Percentiles rank a stretch among this genome's conserved stretches.
phyloP scores from a whole-genome alignment of 768 basidiomycete species.

The Sarcodon aspratus region DNA sequence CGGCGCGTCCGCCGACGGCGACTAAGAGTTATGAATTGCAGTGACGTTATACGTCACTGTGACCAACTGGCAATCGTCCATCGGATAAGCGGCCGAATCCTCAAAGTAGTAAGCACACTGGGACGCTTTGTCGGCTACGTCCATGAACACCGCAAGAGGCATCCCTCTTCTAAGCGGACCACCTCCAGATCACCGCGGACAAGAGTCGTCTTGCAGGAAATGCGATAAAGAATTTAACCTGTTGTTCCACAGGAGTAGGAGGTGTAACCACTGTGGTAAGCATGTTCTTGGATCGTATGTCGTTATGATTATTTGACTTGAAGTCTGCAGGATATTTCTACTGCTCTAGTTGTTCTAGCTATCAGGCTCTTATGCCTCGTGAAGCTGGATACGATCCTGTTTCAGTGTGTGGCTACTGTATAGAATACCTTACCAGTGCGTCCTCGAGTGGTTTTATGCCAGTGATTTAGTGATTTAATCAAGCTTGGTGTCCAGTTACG shows the following conservation, averaged over 20 bases:
- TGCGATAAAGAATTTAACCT: conserved; percentile 67
- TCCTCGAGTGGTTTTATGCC: conserved; percentile 1
- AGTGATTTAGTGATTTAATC: not conserved
- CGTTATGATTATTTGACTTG: not conserved
- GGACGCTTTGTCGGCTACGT: not conserved
- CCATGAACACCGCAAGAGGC: conserved; percentile 20
- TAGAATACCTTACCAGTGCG: conserved; percentile 55
- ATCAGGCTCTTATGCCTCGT: conserved; percentile 65
- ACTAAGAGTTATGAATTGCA: too few relatives aligned
- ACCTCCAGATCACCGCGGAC: conserved; percentile 28
- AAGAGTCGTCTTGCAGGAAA: conserved; percentile 43
- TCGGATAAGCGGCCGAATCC: too few relatives aligned
- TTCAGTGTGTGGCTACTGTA: conserved; percentile 64
- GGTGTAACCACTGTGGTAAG: conserved; percentile 71
- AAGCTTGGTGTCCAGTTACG: conserved; percentile 39
- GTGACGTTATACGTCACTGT: too few relatives aligned
- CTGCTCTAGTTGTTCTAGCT: conserved; percentile 66
- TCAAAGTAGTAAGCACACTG: too few relatives aligned
- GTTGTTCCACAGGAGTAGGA: conserved; percentile 49
- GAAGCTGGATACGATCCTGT: conserved; percentile 52
- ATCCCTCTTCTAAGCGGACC: conserved; percentile 66
- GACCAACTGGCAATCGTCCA: too few relatives aligned
- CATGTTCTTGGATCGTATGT: not conserved
- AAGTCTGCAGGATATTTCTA: conserved; percentile 48
- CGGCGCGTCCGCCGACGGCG: too few relatives aligned